These are phyloP conservation scores for Colletotrichum zoysiae DNA, from an alignment of 2,329 filamentous ascomycete genomes.

Conservation along the genomic window DNA sequence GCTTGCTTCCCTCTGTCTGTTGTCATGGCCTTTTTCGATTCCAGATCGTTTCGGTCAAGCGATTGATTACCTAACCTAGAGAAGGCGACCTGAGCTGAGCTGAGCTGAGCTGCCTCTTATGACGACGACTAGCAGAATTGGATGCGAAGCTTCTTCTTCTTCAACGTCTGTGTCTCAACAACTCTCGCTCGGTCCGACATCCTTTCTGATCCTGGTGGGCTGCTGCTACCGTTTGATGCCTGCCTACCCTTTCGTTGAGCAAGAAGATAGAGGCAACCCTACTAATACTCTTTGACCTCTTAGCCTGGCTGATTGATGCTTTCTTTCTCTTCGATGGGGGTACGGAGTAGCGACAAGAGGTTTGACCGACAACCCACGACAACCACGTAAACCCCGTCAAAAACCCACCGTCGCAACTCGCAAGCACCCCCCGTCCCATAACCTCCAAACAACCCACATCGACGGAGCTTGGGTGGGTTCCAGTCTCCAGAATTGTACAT, in stretches of 20 bases:
- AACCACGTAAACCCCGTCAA: not conserved
- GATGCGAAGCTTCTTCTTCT: not conserved
- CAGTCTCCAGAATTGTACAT: constrained; percentile 3
- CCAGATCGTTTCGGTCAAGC: not conserved
- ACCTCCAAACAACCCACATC: constrained; percentile 32
- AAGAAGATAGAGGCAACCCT: not conserved
- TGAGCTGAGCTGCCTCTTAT: not conserved
- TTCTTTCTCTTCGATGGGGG: not conserved
- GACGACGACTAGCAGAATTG: not conserved
- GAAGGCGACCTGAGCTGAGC: not conserved
- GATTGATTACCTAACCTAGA: not conserved
- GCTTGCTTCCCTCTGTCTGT: not conserved
- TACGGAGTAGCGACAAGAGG: not conserved
- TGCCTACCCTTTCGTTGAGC: not conserved
- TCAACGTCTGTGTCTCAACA: not conserved
- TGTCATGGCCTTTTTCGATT: not conserved
- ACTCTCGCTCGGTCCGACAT: not conserved
- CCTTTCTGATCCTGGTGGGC: not conserved
- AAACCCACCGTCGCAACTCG: constrained; percentile 7
- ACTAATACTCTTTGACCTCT: not conserved
- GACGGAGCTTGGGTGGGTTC: constrained; percentile 14
- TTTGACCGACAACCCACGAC: constrained; percentile 1
- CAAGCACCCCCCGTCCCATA: not conserved
- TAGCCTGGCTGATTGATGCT: not conserved
- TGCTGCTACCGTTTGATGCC: not conserved